Evolutionary conservation across 2,329 filamentous ascomycete genomes (phyloP).

Genomic region (Colletotrichum liriopes): DNA sequence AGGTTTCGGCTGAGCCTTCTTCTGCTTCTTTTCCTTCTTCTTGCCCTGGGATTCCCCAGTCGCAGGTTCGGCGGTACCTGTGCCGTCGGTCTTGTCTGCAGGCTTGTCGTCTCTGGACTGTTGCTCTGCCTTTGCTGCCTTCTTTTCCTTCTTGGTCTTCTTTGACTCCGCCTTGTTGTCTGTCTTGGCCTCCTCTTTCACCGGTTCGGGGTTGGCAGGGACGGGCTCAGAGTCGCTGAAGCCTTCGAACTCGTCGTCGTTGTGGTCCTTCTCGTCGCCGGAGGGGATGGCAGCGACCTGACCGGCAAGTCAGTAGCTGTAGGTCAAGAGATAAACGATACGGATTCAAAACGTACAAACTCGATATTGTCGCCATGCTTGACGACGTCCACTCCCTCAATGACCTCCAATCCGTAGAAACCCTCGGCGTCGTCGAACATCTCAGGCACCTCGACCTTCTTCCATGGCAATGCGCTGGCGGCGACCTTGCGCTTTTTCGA

Average conservation of each 20-base stretch:
- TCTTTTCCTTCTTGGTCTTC: slow-evolving; percentile 48
- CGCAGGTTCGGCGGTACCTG: not conserved
- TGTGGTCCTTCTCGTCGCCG: slow-evolving; percentile 46
- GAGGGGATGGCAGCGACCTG: slow-evolving; percentile 24
- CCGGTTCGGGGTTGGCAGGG: slow-evolving; percentile 45
- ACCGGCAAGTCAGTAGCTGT: not conserved
- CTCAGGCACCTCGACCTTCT: slow-evolving; percentile 77
- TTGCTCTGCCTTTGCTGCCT: slow-evolving; percentile 51
- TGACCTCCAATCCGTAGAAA: slow-evolving; percentile 92
- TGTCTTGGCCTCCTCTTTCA: slow-evolving; percentile 50
- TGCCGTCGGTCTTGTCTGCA: not conserved
- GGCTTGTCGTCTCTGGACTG: slow-evolving; percentile 47
- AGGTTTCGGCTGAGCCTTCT: slow-evolving; percentile 50
- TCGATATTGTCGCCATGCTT: slow-evolving; percentile 72
- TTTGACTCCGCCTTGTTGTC: slow-evolving; percentile 48
- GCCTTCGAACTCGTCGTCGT: slow-evolving; percentile 75
- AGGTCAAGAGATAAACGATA: not conserved
- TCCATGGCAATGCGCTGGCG: slow-evolving; percentile 69
- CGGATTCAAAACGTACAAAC: slow-evolving; percentile 61
- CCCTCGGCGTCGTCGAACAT: slow-evolving; percentile 91
- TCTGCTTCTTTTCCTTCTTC: slow-evolving; percentile 50
- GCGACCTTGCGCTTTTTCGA: slow-evolving; percentile 59
- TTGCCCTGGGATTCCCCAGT: slow-evolving; percentile 45
- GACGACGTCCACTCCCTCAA: slow-evolving; percentile 91
- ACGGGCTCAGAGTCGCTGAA: slow-evolving; percentile 69